A percentile compares a stretch with the other conserved stretches of the same genome.
These are phyloP conservation scores for Thamnidium elegans DNA, from an alignment of 192 early-diverging fungal species.

Conservation along the genomic window DNA sequence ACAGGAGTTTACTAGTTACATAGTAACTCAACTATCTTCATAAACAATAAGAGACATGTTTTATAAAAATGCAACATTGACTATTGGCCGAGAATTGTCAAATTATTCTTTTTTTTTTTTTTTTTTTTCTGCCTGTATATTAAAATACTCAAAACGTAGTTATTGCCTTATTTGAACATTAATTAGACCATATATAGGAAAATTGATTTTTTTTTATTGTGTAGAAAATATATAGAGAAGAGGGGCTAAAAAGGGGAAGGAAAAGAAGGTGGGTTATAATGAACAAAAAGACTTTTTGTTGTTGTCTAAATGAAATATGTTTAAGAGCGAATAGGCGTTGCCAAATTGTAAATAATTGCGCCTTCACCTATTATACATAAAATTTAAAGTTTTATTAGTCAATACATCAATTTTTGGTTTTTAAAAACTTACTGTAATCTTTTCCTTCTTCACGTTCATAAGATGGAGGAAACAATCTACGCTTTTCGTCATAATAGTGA, in stretches of 20 bases:
- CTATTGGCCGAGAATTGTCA: too few relatives aligned
- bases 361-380: slow-evolving; percentile 27
- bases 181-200: slow-evolving; percentile 13
- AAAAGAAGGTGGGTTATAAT: background rate
- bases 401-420: background rate
- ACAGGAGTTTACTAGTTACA: too few relatives aligned
- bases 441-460: slow-evolving; percentile 48
- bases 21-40: too few relatives aligned
- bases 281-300: background rate
- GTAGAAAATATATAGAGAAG: background rate
- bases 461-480: slow-evolving; percentile 49
- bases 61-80: too few relatives aligned
- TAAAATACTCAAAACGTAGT: background rate
- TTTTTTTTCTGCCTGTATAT: background rate
- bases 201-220: background rate
- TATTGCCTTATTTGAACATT: background rate
- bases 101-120: background rate
- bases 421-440: slow-evolving; percentile 45
- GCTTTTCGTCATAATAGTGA: slow-evolving; percentile 58
- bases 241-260: background rate
- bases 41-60: too few relatives aligned
- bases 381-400: background rate
- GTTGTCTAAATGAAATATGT: background rate
- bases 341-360: slow-evolving; percentile 57
- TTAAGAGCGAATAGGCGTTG: slow-evolving; percentile 47